Percentiles rank a stretch among this genome's conserved stretches.
Evolutionary conservation across 2,329 filamentous ascomycete genomes (phyloP).

Genomic region (Xylariaceae sp.): DNA sequence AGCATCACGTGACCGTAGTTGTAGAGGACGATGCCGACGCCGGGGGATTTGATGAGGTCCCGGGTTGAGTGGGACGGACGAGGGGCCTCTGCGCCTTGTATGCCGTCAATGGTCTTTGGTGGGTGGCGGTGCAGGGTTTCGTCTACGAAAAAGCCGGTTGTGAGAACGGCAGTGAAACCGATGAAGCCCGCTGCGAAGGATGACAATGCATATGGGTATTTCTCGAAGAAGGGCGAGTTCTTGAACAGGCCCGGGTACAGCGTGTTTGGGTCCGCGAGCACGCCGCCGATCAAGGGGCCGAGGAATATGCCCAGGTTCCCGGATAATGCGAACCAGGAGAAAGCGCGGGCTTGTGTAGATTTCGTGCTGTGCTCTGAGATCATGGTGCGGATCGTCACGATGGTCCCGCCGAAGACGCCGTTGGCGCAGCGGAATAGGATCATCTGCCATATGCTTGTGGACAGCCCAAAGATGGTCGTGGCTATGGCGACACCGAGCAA

Average conservation of each 20-base stretch:
- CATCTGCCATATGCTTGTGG: constrained; percentile 69
- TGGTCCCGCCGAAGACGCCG: constrained; percentile 70
- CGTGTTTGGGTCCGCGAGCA: constrained; percentile 62
- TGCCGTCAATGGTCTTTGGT: constrained; percentile 9
- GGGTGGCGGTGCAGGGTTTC: constrained; percentile 51
- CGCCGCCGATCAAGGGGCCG: constrained; percentile 68
- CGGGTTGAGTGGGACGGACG: constrained; percentile 39
- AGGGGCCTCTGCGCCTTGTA: neutral
- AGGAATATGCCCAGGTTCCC: constrained; percentile 73
- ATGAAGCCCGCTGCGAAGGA: constrained; percentile 57
- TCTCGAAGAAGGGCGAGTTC: constrained; percentile 53
- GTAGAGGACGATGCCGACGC: constrained; percentile 64
- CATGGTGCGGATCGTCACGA: constrained; percentile 76
- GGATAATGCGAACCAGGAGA: constrained; percentile 73
- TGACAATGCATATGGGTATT: constrained; percentile 65
- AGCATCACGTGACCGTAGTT: constrained; percentile 66
- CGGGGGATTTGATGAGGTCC: constrained; percentile 59
- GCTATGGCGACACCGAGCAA: constrained; percentile 61
- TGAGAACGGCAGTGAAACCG: constrained; percentile 51
- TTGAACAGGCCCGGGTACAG: constrained; percentile 62
- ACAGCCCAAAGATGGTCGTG: constrained; percentile 66
- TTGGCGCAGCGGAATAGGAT: constrained; percentile 67
- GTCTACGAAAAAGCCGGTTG: constrained; percentile 56
- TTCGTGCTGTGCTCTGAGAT: constrained; percentile 69
- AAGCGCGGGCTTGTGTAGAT: constrained; percentile 68